Base-by-base conservation (phyloP, 306 rosid genomes). In the Vigna hirtella region DNA sequence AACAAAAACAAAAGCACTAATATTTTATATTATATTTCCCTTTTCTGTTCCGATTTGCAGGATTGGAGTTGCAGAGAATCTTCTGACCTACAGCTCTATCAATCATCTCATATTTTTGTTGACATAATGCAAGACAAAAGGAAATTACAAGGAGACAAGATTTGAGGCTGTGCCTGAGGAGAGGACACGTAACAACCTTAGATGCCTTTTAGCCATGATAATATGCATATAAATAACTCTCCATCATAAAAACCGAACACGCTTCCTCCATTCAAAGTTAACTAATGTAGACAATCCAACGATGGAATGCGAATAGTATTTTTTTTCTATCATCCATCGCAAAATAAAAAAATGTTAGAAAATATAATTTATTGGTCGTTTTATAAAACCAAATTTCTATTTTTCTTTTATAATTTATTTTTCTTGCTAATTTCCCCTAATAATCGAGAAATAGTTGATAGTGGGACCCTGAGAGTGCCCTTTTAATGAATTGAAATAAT, bases 161-260 rank as follows among this genome's bases (percentile, higher is more conserved):
- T 17, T 52, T 42, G 79, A 53, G 74, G 68, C 42, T 14, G 70
- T 66, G 77, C 58, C 1, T 3, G 5, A 61, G 57, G 49, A 67
- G 38, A 6, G 26, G 66, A 74, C 86, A 68, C 83, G 86, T 22
- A 28, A 30, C 78, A 55, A 66, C 66, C 59, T 72, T 66, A 1
- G 9, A 56, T 65, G 56, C 82, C 74, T 34, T 2, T 26, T 16
- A 3, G n/a, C 3, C 40, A 9, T 36, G 9, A 6, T 36, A 36
- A 26, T 26, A 26, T 26, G 26, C 8, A 5, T 16, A 17, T 45
- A 17, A 18, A n/a, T 13, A 58, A 45, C 34, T 2, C 20, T 40
- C 6, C 36, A 68, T 32, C 50, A 12, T 10, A 49, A 15, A 79
- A 36, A 62, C 42, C 32, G 0, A 72, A 63, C 78, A 59, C 13